Evolutionary conservation across 306 rosid species (phyloP), one percentile per base, ranked within the genome.

Genomic region (Cucumis cinereus): DNA sequence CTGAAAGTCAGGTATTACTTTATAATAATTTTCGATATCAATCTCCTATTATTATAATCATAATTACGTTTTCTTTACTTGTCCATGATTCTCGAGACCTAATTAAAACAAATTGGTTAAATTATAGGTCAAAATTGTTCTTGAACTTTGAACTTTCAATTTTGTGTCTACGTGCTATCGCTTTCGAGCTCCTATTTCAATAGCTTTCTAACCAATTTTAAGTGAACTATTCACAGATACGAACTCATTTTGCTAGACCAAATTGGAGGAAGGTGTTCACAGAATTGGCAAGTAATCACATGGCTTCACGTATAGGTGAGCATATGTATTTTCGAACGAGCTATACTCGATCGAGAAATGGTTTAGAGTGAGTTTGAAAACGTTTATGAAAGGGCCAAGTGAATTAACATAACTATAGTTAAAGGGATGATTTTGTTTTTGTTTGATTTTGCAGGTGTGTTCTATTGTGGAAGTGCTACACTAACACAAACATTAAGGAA

Each of bases 201-300:
- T 43, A 43, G 49, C 1, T 11, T 43, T 43, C 7, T 43, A 6
- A 5, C 52, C 5, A 13, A 45, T 26, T 26, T 26, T 0, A 26
- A 26, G 38, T 26, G 22, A 60, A 60, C n/a, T 12, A 28, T 60
- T 1, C 5, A 28, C 91, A 93, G 98, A 94, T 94, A 78, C 40
- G 82, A 75, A 94, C 98, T 20, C 97, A 94, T 83, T 94, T 94
- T 85, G 90, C 97, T 43, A 86, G 96, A 82, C 98, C 97, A 4
- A 89, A 94, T 40, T 94, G 98, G 98, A 87, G 62, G 81, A 91
- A 84, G 76, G 97, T 91, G 50, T 91, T 93, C 79, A 54, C 78
- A 0, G 68, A 80, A 7, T 38, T 87, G 78, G 90, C 96, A 60
- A 71, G 23, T 3, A 33, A 80, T 36, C 98, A 93, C 62, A 77